phyloP scores from a whole-genome alignment of 306 rosid genomes.

The Corylus heterophylla region DNA sequence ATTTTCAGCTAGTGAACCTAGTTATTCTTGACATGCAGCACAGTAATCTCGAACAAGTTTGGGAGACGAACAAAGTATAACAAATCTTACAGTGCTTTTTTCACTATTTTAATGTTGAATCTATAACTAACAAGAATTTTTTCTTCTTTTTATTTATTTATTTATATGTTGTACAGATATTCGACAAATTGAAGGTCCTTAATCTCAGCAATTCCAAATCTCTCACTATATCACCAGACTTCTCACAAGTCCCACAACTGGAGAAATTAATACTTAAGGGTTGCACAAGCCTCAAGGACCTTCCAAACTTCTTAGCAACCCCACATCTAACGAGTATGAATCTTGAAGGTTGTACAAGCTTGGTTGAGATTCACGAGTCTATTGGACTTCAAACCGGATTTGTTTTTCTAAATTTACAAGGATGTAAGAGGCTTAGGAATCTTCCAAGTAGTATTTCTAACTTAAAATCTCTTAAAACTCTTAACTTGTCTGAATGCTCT shows the following conservation, averaged over 20 bases:
- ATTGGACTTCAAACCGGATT: too few species aligned
- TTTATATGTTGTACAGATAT: not conserved
- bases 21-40: not conserved
- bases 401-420: too few species aligned
- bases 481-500: too few species aligned
- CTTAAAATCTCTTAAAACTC: too few species aligned
- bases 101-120: not conserved
- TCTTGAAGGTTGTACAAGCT: too few species aligned
- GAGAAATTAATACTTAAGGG: too few species aligned
- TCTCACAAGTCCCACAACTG: not conserved
- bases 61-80: not conserved
- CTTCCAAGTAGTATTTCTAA: too few species aligned
- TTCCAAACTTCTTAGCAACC: too few species aligned
- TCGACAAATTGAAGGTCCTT: not conserved
- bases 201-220: not conserved
- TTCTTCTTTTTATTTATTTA: not conserved
- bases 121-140: not conserved
- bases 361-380: too few species aligned
- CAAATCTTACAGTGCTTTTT: not conserved
- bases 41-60: not conserved
- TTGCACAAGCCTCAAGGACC: too few species aligned
- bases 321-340: too few species aligned
- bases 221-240: not conserved
- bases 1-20: not conserved
- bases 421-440: too few species aligned